A percentile compares a stretch with the other conserved stretches of the same genome.
These are phyloP conservation scores for Sarcocystis neurona DNA, from an alignment of 169 alveolate genomes.

Conservation along the genomic window DNA sequence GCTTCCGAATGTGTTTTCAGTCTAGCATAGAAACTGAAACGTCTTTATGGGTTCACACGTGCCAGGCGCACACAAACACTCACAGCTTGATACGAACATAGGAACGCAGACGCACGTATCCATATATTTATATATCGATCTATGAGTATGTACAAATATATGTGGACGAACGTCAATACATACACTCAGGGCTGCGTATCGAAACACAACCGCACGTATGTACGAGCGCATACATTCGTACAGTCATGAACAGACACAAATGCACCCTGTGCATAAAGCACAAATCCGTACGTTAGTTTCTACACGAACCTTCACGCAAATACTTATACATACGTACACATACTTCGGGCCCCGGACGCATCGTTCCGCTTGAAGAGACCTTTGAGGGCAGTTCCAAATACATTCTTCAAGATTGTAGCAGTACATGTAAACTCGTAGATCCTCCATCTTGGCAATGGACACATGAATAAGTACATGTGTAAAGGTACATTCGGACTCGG, in stretches of 20 bases:
- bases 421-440: too few species aligned
- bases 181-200: not conserved
- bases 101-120: not conserved
- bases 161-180: not conserved
- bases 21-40: not conserved
- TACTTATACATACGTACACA: not conserved
- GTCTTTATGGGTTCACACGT: too few species aligned
- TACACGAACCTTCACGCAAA: not conserved
- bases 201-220: too few species aligned
- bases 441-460: not conserved
- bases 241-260: not conserved
- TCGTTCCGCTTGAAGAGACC: too few species aligned
- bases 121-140: too few species aligned
- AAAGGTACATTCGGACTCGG: not conserved
- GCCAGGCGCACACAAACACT: not conserved
- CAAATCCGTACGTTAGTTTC: not conserved
- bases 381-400: too few species aligned
- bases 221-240: not conserved
- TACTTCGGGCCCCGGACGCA: too few species aligned
- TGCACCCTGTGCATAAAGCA: not conserved
- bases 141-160: not conserved
- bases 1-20: not conserved
- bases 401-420: too few species aligned
- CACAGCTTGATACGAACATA: not conserved
- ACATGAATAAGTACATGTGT: not conserved